Conservation (phyloP, 345 rosid species). For the Ailanthus altissimus region DNA sequence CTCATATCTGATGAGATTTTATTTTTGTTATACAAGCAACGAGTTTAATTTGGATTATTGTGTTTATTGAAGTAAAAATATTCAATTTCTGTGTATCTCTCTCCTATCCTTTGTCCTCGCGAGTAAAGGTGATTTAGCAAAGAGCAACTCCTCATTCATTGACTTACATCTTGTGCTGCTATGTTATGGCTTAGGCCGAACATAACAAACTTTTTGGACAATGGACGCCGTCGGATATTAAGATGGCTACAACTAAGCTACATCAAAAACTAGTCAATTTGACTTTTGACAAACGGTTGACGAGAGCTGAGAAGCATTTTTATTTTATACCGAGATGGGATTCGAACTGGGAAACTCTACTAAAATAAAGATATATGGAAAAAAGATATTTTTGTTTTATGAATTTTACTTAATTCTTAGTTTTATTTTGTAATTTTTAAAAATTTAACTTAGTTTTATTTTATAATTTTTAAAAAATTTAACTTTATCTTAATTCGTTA, state of each 20-base stretch:
- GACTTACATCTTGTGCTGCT: too few species aligned
- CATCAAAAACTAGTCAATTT: not conserved
- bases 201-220: too few species aligned
- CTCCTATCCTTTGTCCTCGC: not conserved
- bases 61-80: not conserved
- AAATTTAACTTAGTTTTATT: too few species aligned
- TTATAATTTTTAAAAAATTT: too few species aligned
- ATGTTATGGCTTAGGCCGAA: too few species aligned
- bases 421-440: too few species aligned
- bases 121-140: not conserved
- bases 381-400: too few species aligned
- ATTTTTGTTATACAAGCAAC: not conserved
- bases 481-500: too few species aligned
- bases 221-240: not conserved
- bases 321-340: too few species aligned
- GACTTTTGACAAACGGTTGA: not conserved
- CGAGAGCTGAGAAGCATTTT: not conserved
- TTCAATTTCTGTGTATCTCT: not conserved
- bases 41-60: not conserved
- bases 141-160: not conserved
- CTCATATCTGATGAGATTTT: not conserved
- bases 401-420: too few species aligned
- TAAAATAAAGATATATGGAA: too few species aligned
- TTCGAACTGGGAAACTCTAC: too few species aligned
- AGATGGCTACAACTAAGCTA: not conserved